A percentile compares a stretch with the other conserved stretches of the same genome.
These are phyloP conservation scores for Paradendryphiella salina DNA, from an alignment of 2,329 filamentous ascomycete genomes.

Conservation along the genomic window DNA sequence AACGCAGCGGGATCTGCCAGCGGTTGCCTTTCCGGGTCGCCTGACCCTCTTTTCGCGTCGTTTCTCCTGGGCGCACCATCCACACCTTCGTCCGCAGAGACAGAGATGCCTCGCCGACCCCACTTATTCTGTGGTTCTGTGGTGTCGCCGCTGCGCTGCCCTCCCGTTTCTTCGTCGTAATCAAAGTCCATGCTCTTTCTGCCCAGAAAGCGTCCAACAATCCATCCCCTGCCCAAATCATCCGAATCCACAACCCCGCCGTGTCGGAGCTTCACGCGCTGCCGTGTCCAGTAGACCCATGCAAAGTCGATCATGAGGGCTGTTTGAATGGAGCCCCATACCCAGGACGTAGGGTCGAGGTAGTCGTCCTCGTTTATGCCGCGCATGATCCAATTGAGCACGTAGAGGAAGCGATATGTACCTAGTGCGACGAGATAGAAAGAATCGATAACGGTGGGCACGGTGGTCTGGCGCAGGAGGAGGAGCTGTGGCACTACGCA, in stretches of 20 bases:
- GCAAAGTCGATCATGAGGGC: constrained; percentile 91
- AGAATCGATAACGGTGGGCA: constrained; percentile 95
- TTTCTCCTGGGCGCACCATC: constrained; percentile 38
- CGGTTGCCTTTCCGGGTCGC: constrained; percentile 42
- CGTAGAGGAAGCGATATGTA: constrained; percentile 84
- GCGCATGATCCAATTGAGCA: constrained; percentile 85
- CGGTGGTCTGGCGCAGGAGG: constrained; percentile 88
- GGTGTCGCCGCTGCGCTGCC: constrained; percentile 39
- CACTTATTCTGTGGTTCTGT: constrained; percentile 52
- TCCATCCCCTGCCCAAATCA: constrained; percentile 81
- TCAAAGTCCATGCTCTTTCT: constrained; percentile 54
- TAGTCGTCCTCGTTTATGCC: constrained; percentile 59
- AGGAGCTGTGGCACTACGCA: constrained; percentile 90
- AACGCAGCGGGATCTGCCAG: constrained; percentile 54
- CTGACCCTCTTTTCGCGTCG: constrained; percentile 16
- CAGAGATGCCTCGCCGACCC: constrained; percentile 62
- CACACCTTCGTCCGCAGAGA: constrained; percentile 61
- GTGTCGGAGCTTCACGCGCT: constrained; percentile 87
- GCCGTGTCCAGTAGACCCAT: constrained; percentile 93
- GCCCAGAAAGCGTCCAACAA: constrained; percentile 77
- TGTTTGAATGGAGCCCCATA: constrained; percentile 89
- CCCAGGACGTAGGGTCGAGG: constrained; percentile 72
- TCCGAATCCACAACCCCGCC: constrained; percentile 89
- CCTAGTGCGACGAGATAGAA: constrained; percentile 89
- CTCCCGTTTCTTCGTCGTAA: constrained; percentile 60